phyloP scores from a whole-genome alignment of 768 basidiomycete genomes.

The Amanita rimosa region DNA sequence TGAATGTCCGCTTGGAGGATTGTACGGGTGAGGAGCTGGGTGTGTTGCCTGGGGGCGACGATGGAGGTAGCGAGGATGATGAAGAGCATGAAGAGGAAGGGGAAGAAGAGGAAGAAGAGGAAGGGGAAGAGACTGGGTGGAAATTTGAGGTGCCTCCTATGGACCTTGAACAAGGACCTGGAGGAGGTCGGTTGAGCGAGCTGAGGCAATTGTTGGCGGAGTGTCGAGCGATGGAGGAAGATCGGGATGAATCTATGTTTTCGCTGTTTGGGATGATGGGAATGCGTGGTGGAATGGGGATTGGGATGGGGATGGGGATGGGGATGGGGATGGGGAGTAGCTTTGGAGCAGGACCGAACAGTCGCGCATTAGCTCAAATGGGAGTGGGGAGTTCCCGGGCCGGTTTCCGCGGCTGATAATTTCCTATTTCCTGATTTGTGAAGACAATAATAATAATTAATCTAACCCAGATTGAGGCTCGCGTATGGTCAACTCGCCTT shows the following conservation, averaged over 20 bases:
- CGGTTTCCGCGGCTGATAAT: not conserved
- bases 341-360: not conserved
- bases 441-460: too few relatives aligned
- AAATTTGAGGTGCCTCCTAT: constrained; percentile 17
- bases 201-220: constrained; percentile 46
- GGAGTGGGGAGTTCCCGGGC: not conserved
- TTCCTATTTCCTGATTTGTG: too few relatives aligned
- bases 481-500: too few relatives aligned
- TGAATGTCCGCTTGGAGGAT: constrained; percentile 57
- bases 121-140: constrained; percentile 15
- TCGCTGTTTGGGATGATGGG: constrained; percentile 5
- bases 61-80: constrained; percentile 15
- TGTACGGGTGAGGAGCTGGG: constrained; percentile 63
- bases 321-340: too few relatives aligned
- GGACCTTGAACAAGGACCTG: constrained; percentile 16
- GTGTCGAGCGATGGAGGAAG: constrained; percentile 39
- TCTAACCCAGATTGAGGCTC: too few relatives aligned
- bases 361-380: not conserved
- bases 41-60: constrained; percentile 28
- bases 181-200: constrained; percentile 21
- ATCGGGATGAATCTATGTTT: constrained; percentile 27
- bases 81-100: constrained; percentile 18
- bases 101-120: constrained; percentile 16
- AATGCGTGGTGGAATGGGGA: not conserved
- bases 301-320: not conserved